A percentile compares a stretch with the other conserved stretches of the same genome.
Evolutionary conservation across 228 moss, liverwort and hornwort genomes (phyloP).

Genomic region (Sphagnum fallax): DNA sequence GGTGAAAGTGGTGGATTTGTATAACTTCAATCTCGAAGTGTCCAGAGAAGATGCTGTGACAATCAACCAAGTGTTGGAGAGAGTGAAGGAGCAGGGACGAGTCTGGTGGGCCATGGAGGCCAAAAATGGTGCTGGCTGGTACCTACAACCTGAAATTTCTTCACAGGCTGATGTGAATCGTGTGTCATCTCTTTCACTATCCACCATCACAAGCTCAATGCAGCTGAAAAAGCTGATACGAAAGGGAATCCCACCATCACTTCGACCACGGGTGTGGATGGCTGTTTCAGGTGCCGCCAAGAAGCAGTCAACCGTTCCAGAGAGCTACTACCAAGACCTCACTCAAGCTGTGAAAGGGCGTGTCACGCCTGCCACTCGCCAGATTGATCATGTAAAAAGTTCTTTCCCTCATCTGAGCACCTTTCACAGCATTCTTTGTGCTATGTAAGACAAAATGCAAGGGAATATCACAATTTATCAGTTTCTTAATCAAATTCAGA

Average conservation of each 20-base stretch:
- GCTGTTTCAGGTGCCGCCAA: slow-evolving; percentile 82
- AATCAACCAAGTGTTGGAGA: slow-evolving; percentile 75
- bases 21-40: slow-evolving; percentile 69
- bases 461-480: too few species aligned
- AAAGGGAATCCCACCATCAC: slow-evolving; percentile 81
- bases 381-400: slow-evolving; percentile 81
- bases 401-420: background rate
- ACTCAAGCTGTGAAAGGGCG: slow-evolving; percentile 74
- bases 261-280: slow-evolving; percentile 82
- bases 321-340: slow-evolving; percentile 87
- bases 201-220: slow-evolving; percentile 70
- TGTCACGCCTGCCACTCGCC: slow-evolving; percentile 77
- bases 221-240: slow-evolving; percentile 85
- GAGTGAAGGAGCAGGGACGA: slow-evolving; percentile 83
- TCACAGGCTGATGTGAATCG: slow-evolving; percentile 53
- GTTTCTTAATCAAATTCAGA: too few species aligned
- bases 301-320: slow-evolving; percentile 87
- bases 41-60: slow-evolving; percentile 70
- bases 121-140: slow-evolving; percentile 87
- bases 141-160: slow-evolving; percentile 60
- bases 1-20: slow-evolving; percentile 72
- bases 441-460: background rate
- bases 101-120: slow-evolving; percentile 90
- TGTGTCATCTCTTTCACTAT: slow-evolving; percentile 82
- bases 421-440: background rate